These are phyloP conservation scores for Curvularia spicifera DNA, from an alignment of 2,329 filamentous ascomycete species.

Conservation along the genomic window DNA sequence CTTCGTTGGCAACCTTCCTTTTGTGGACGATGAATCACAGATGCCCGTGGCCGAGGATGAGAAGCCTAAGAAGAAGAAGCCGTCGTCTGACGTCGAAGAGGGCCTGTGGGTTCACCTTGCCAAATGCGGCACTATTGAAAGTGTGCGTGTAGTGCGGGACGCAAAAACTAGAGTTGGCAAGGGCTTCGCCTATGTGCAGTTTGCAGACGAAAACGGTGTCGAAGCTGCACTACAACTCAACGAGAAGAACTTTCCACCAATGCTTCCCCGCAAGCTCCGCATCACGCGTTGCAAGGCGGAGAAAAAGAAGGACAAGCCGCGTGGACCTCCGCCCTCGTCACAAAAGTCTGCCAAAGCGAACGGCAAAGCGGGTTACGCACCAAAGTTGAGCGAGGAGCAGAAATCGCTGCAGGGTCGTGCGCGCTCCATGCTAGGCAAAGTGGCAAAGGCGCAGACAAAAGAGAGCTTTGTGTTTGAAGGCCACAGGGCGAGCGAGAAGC, in stretches of 20 bases:
- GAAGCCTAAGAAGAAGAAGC: slow-evolving; percentile 69
- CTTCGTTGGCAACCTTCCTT: slow-evolving; percentile 95
- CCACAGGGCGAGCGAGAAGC: slow-evolving; percentile 71
- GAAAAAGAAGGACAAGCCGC: slow-evolving; percentile 51
- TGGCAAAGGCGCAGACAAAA: slow-evolving; percentile 68
- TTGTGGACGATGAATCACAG: slow-evolving; percentile 88
- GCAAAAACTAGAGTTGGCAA: slow-evolving; percentile 91
- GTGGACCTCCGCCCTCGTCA: slow-evolving; percentile 37
- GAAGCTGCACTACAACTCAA: slow-evolving; percentile 89
- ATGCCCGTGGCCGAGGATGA: slow-evolving; percentile 68
- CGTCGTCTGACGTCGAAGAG: slow-evolving; percentile 87
- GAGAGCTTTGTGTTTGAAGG: slow-evolving; percentile 83
- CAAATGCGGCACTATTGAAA: slow-evolving; percentile 83
- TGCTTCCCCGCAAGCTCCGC: slow-evolving; percentile 87
- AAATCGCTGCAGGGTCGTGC: slow-evolving; percentile 76
- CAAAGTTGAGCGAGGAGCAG: slow-evolving; percentile 73
- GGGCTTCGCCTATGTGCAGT: slow-evolving; percentile 97
- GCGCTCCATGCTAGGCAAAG: slow-evolving; percentile 73
- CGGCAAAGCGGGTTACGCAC: slow-evolving; percentile 64
- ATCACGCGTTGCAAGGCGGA: slow-evolving; percentile 83
- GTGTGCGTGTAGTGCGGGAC: slow-evolving; percentile 89
- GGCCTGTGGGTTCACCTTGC: slow-evolving; percentile 85
- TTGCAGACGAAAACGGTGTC: slow-evolving; percentile 83
- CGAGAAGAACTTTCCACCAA: slow-evolving; percentile 90
- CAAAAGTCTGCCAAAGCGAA: slow-evolving; percentile 20